Evolutionary conservation across 352 stramenopile genomes (phyloP).

Genomic region (Pythium pectinolyticum): DNA sequence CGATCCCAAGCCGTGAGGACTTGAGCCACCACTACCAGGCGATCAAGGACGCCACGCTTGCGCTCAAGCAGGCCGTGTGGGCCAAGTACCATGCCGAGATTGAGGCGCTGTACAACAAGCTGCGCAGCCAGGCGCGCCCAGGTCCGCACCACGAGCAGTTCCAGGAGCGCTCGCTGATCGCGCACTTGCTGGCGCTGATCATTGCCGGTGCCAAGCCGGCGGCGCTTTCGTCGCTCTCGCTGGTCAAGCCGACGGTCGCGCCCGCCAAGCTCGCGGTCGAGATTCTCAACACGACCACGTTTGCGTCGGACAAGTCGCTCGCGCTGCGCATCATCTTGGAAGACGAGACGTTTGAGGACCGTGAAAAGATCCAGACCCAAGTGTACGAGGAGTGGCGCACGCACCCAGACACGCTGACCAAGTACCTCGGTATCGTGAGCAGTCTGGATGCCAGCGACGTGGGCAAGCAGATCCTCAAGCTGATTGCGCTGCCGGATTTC

Average conservation of each 20-base stretch:
- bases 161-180: slow-evolving; percentile 68
- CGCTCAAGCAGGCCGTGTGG: slow-evolving; percentile 71
- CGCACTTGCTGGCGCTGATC: slow-evolving; percentile 65
- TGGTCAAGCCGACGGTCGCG: slow-evolving; percentile 44
- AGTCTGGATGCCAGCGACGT: slow-evolving; percentile 66
- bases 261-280: slow-evolving; percentile 51
- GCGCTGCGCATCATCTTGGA: slow-evolving; percentile 68
- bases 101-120: slow-evolving; percentile 55
- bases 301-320: slow-evolving; percentile 61
- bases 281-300: slow-evolving; percentile 65
- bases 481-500: slow-evolving; percentile 70
- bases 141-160: slow-evolving; percentile 73
- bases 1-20: slow-evolving; percentile 60
- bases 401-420: slow-evolving; percentile 73
- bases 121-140: slow-evolving; percentile 40
- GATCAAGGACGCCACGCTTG: slow-evolving; percentile 63
- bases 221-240: slow-evolving; percentile 44
- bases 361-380: slow-evolving; percentile 61
- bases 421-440: slow-evolving; percentile 78
- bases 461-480: slow-evolving; percentile 65
- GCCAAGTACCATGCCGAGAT: slow-evolving; percentile 60
- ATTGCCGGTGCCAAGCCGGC: slow-evolving; percentile 48
- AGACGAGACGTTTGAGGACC: slow-evolving; percentile 57
- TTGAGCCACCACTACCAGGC: slow-evolving; percentile 68
- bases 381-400: slow-evolving; percentile 71